These are phyloP conservation scores for Eucalyptus fibrosa DNA, from an alignment of 345 rosid genomes.

Conservation along the genomic window DNA sequence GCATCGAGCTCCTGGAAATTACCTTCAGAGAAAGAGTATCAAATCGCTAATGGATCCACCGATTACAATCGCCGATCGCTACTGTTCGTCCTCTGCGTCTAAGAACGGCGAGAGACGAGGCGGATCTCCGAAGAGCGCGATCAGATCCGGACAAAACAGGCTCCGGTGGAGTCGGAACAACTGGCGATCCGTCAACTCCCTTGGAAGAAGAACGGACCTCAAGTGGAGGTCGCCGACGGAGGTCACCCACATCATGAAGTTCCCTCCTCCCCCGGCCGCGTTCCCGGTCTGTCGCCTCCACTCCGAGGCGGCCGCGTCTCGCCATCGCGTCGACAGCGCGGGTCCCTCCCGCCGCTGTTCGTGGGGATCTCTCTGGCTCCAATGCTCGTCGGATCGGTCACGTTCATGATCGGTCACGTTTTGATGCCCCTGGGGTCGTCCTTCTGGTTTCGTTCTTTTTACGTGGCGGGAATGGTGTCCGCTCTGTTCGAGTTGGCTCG, in stretches of 20 bases:
- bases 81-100: background rate
- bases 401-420: too few relatives aligned
- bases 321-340: fast-evolving
- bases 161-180: too few relatives aligned
- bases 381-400: too few relatives aligned
- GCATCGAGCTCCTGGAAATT: background rate
- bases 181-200: too few relatives aligned
- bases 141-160: background rate
- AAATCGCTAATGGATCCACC: background rate
- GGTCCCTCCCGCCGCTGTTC: too few relatives aligned
- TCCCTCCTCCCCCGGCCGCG: too few relatives aligned
- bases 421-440: background rate
- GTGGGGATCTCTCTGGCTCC: too few relatives aligned
- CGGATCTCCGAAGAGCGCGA: background rate
- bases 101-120: background rate
- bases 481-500: background rate
- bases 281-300: too few relatives aligned
- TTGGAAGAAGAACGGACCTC: too few relatives aligned
- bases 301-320: too few relatives aligned
- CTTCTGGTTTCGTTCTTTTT: background rate
- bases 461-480: background rate
- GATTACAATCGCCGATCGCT: background rate
- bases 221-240: too few relatives aligned
- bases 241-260: background rate
- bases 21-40: background rate